phyloP scores from a whole-genome alignment of 441 rosid genomes.

The Pelargonium australe region DNA sequence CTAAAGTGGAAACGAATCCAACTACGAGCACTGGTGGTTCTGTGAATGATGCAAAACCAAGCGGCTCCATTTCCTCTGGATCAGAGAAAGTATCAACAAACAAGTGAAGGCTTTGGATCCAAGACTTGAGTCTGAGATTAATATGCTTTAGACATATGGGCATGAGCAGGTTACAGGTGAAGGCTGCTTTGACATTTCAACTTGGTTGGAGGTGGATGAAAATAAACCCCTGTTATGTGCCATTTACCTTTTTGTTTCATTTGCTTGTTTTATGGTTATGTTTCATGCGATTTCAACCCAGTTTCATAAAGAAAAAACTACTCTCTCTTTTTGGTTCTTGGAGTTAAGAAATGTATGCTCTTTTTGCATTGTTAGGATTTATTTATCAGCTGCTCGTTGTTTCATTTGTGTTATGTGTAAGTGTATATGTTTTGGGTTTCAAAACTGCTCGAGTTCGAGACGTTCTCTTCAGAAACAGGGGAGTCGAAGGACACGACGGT shows the following conservation, averaged over 20 bases:
- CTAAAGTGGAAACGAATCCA: not conserved
- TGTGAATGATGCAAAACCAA: not conserved
- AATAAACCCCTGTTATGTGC: not conserved
- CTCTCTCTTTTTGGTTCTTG: too few relatives aligned
- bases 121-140: conserved; percentile 34
- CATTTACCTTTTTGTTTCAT: not conserved
- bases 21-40: not conserved
- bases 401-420: too few relatives aligned
- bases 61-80: not conserved
- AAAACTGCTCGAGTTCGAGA: too few relatives aligned
- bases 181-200: not conserved
- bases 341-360: too few relatives aligned
- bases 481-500: too few relatives aligned
- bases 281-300: not conserved
- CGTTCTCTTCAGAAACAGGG: too few relatives aligned
- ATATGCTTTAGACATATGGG: not conserved
- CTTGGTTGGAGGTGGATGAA: not conserved
- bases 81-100: conserved; percentile 45
- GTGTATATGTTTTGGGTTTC: too few relatives aligned
- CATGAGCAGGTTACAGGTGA: not conserved
- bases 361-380: too few relatives aligned
- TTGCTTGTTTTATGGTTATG: not conserved
- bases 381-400: too few relatives aligned
- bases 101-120: conserved; percentile 55
- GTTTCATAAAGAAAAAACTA: not conserved